Conservation (phyloP, 148 eudicot species). For the Chenopodium quinoa region DNA sequence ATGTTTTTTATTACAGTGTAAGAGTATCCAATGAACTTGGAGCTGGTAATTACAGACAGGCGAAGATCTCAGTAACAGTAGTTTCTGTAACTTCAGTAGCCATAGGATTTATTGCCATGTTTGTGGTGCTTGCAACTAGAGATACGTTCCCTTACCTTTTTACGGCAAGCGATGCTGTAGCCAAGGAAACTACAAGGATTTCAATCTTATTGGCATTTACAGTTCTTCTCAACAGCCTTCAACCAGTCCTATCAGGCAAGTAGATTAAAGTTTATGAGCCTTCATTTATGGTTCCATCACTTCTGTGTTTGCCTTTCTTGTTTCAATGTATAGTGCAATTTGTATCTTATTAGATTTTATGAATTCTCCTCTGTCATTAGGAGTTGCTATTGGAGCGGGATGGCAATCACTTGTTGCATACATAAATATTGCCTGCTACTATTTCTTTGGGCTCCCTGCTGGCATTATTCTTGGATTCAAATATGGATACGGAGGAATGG, state of each 20-base stretch:
- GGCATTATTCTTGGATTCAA: slow-evolving; percentile 71
- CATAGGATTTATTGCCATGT: slow-evolving; percentile 48
- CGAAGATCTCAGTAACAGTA: slow-evolving; percentile 63
- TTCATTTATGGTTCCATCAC: too few species aligned
- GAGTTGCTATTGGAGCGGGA: slow-evolving; percentile 92
- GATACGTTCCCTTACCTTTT: slow-evolving; percentile 68
- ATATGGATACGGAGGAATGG: slow-evolving; percentile 52
- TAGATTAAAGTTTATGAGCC: neutral
- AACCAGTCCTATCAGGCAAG: slow-evolving; percentile 66
- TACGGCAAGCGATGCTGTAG: slow-evolving; percentile 60
- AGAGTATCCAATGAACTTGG: slow-evolving; percentile 84
- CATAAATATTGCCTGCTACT: slow-evolving; percentile 74
- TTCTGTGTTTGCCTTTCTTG: neutral
- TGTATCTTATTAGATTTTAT: neutral
- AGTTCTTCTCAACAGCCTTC: slow-evolving; percentile 59
- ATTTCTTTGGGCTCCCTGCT: slow-evolving; percentile 70
- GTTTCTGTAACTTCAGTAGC: slow-evolving; percentile 54
- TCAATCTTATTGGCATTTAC: slow-evolving; percentile 54
- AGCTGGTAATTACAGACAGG: slow-evolving; percentile 58
- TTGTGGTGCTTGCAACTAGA: slow-evolving; percentile 51
- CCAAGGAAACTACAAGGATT: slow-evolving; percentile 55
- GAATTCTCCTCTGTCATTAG: slow-evolving; percentile 25
- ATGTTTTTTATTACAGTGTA: slow-evolving; percentile 41
- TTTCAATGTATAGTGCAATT: neutral
- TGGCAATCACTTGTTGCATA: slow-evolving; percentile 81